Conservation (phyloP, 1,284 basidiomycete species). For the Leucoagaricus sp. region DNA sequence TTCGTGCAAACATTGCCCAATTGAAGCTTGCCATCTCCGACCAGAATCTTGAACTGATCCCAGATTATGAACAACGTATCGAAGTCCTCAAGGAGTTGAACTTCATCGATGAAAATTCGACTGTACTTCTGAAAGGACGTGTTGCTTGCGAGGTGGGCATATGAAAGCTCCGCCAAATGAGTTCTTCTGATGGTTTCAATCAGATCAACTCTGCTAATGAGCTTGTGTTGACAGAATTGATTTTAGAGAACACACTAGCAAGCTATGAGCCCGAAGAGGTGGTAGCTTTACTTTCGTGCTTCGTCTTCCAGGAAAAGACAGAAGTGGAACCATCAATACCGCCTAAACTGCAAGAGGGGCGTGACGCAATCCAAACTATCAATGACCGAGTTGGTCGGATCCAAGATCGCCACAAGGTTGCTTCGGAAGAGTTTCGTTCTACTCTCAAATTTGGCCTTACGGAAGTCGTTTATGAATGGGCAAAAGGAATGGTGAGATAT, state of each 20-base stretch:
- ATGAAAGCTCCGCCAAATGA: conserved; percentile 13
- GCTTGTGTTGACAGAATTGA: conserved; percentile 94
- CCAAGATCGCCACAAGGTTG: conserved; percentile 80
- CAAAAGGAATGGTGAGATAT: conserved; percentile 86
- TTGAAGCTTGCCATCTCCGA: conserved; percentile 88
- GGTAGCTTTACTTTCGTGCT: conserved; percentile 95
- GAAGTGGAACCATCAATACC: conserved; percentile 83
- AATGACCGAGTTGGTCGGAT: conserved; percentile 82
- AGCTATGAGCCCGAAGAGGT: conserved; percentile 93
- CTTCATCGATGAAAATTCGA: conserved; percentile 93
- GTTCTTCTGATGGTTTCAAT: conserved; percentile 9
- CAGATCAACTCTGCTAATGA: conserved; percentile 98
- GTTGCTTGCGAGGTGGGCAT: conserved; percentile 90
- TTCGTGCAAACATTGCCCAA: conserved; percentile 72
- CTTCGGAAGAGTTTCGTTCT: conserved; percentile 74
- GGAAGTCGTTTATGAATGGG: conserved; percentile 99
- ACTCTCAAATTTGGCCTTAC: conserved; percentile 88
- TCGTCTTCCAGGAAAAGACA: conserved; percentile 98
- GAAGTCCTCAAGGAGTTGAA: conserved; percentile 89
- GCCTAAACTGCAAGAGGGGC: conserved; percentile 77
- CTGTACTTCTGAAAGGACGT: conserved; percentile 93
- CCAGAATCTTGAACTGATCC: conserved; percentile 95
- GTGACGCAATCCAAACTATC: conserved; percentile 78
- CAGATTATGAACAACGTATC: conserved; percentile 95
- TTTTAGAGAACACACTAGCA: conserved; percentile 93